Evolutionary conservation across 768 basidiomycete species (phyloP).

Genomic region (Kwoniella sp.): DNA sequence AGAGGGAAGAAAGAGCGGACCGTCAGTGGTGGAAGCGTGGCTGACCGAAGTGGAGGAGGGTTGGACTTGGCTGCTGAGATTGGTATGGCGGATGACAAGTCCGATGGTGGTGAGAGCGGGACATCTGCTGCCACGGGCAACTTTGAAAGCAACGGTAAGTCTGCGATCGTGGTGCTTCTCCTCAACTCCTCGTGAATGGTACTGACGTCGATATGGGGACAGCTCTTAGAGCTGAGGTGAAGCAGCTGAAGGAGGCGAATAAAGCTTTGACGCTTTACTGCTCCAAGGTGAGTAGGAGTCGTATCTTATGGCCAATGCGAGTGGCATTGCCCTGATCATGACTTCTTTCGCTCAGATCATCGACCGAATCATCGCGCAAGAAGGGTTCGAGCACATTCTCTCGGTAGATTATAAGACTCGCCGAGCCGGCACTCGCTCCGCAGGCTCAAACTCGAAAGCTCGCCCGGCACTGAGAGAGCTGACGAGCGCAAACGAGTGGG

Average conservation of each 20-base stretch:
- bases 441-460: background rate
- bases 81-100: slow-evolving; percentile 76
- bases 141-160: slow-evolving; percentile 27
- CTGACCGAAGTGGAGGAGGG: slow-evolving; percentile 28
- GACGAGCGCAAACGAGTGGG: background rate
- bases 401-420: slow-evolving; percentile 71
- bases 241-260: slow-evolving; percentile 90
- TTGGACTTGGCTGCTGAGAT: slow-evolving; percentile 72
- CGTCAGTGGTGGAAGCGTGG: slow-evolving; percentile 21
- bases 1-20: slow-evolving; percentile 17
- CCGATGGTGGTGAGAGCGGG: slow-evolving; percentile 23
- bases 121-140: background rate
- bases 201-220: background rate
- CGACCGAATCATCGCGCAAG: slow-evolving; percentile 92
- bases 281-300: slow-evolving; percentile 64
- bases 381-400: slow-evolving; percentile 91
- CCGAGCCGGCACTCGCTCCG: slow-evolving; percentile 21
- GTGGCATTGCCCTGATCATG: background rate
- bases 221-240: slow-evolving; percentile 82
- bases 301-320: background rate
- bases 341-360: slow-evolving; percentile 64
- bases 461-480: slow-evolving; percentile 20
- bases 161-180: too few relatives aligned
- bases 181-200: slow-evolving; percentile 38
- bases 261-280: slow-evolving; percentile 93